Base-by-base conservation (phyloP, 176 grass and related monocot species). In the Carex myosuroides region DNA sequence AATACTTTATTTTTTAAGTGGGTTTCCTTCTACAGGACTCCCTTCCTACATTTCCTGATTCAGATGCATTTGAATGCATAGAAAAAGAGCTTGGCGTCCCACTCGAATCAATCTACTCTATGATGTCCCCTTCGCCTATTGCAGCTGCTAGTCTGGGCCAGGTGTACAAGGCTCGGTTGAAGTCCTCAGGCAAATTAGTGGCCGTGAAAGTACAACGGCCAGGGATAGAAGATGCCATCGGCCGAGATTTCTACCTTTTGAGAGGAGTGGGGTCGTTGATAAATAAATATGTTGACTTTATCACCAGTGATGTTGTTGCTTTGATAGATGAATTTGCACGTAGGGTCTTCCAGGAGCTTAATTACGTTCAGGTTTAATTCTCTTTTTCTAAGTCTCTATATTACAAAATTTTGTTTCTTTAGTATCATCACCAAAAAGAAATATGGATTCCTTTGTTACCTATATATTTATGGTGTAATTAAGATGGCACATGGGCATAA, bases 141-240 rank as follows among this genome's bases (percentile, higher is more conserved):
- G 95, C 95, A 52, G 95, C 95, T 66, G 95, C 95, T 57, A 98
- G 95, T 91, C 83, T 98, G 82, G 95, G 95, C 16, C 95, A 98
- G 77, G 95, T 98, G 52, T 98, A 98, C 68, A 98, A 98, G 72
- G 95, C 95, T 71, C 90, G 76, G 18, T 83, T 95, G 70, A 94
- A 95, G 86, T 86, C 75, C 83, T 98, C 92, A 9, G 89, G 86
- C 22, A 26, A 90, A 56, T 8, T 91, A 65, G 95, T 98, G 4
- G 95, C 95, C 70, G 92, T 98, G 21, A 98, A 98, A 84, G 92
- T 98, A 68, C 95, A 98, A 81, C 85, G 95, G 42, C 95, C 95
- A 22, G 79, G 69, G 44, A 98, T 98, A 79, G 95, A 98, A 92
- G 92, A 98, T 64, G 85, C 89, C 46, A 93, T 98, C 55, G 95